Percentiles rank a stretch among this genome's conserved stretches.
phyloP scores from a whole-genome alignment of 352 stramenopile genomes.

The Pythium phragmitis region DNA sequence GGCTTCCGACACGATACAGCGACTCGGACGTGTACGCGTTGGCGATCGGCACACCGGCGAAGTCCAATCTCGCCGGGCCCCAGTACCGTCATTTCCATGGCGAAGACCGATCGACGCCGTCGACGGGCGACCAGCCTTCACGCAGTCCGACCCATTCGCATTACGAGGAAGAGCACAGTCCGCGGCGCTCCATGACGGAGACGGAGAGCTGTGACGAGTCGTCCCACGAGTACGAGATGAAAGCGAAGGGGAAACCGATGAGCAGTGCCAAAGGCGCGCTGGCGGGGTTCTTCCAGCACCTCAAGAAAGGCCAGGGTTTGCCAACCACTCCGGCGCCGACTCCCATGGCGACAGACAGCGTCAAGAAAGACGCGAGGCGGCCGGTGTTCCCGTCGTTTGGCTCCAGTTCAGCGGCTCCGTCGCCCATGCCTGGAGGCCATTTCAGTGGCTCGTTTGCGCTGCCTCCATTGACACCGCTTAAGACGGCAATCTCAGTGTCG shows the following conservation, averaged over 20 bases:
- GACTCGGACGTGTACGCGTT: slow-evolving; percentile 27
- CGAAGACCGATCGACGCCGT: neutral
- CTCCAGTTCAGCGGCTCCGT: slow-evolving; percentile 24
- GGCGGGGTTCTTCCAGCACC: slow-evolving; percentile 66
- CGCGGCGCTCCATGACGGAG: slow-evolving; percentile 31
- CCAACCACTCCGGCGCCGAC: slow-evolving; percentile 62
- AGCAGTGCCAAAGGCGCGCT: slow-evolving; percentile 49
- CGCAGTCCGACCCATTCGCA: slow-evolving; percentile 24
- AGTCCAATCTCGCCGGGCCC: neutral
- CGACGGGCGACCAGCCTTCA: neutral
- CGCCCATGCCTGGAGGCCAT: slow-evolving; percentile 18
- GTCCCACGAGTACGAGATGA: slow-evolving; percentile 22
- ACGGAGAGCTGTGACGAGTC: slow-evolving; percentile 33
- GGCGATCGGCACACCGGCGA: slow-evolving; percentile 13
- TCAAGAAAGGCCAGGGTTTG: slow-evolving; percentile 52
- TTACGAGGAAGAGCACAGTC: slow-evolving; percentile 29
- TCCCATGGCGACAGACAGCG: slow-evolving; percentile 64
- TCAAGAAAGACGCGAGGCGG: slow-evolving; percentile 67
- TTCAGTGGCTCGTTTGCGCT: slow-evolving; percentile 11
- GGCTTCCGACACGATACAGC: slow-evolving; percentile 18
- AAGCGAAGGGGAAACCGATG: slow-evolving; percentile 7
- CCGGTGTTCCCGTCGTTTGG: slow-evolving; percentile 51
- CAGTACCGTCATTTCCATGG: slow-evolving; percentile 14
- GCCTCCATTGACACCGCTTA: slow-evolving; percentile 19
- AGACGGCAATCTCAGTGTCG: slow-evolving; percentile 28